phyloP scores from a whole-genome alignment of 2,329 filamentous ascomycete species.

The Alternaria brassicicola region DNA sequence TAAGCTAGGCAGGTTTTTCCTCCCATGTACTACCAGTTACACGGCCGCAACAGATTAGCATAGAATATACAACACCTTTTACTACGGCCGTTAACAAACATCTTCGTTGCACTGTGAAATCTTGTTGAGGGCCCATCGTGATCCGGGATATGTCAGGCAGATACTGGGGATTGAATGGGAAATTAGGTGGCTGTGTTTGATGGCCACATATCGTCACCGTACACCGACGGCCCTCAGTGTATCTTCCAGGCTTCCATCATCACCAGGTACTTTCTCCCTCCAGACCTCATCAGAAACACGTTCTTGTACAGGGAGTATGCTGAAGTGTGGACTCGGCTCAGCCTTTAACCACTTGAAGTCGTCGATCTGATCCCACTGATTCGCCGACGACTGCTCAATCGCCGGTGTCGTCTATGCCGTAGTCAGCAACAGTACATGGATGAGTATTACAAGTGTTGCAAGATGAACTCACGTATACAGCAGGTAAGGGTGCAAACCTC shows the following conservation, averaged over 20 bases:
- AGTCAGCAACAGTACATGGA: neutral
- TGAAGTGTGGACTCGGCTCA: constrained; percentile 89
- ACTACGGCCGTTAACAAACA: constrained; percentile 18
- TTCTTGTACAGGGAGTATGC: constrained; percentile 65
- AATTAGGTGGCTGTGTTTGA: neutral
- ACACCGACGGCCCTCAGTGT: constrained; percentile 17
- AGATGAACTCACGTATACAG: constrained; percentile 65
- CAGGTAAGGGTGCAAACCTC: constrained; percentile 78
- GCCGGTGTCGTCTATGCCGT: constrained; percentile 29
- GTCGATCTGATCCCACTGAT: constrained; percentile 89
- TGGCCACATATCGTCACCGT: neutral
- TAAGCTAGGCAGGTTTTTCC: constrained; percentile 32
- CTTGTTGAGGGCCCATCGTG: too few species aligned
- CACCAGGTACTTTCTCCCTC: constrained; percentile 58
- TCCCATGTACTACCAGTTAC: constrained; percentile 41
- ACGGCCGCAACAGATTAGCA: constrained; percentile 32
- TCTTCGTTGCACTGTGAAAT: constrained; percentile 5
- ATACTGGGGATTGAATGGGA: neutral
- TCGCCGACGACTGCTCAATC: constrained; percentile 46
- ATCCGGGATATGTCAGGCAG: neutral
- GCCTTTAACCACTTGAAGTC: constrained; percentile 97
- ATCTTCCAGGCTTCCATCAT: constrained; percentile 18
- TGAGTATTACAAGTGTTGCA: neutral
- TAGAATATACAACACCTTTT: constrained; percentile 34
- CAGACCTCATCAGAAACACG: constrained; percentile 69